A percentile compares a stretch with the other conserved stretches of the same genome.
These are phyloP conservation scores for Capsicum pubescens DNA, from an alignment of 257 asterid species.

Conservation along the genomic window DNA sequence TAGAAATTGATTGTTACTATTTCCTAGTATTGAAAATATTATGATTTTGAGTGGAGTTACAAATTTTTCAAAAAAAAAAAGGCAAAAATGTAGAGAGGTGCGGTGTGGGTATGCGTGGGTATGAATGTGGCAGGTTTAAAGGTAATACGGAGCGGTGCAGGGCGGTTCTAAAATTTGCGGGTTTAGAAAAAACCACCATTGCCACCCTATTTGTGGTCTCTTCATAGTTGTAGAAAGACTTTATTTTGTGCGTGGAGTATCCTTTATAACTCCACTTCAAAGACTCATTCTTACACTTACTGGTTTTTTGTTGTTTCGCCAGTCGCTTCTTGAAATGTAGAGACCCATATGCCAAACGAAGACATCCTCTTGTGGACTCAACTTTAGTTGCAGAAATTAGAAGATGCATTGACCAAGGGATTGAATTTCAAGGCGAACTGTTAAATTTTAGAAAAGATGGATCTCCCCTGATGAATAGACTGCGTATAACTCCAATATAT, in stretches of 20 bases:
- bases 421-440: slow-evolving; percentile 60
- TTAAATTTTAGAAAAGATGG: slow-evolving; percentile 63
- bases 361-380: slow-evolving; percentile 58
- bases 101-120: no score
- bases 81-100: no score
- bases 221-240: not conserved
- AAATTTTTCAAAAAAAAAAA: no score
- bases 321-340: slow-evolving; percentile 64
- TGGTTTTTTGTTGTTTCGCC: slow-evolving; percentile 31
- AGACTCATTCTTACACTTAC: not conserved
- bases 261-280: not conserved
- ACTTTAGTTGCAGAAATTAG: slow-evolving; percentile 52
- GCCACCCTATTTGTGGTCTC: not conserved
- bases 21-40: no score
- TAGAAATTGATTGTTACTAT: no score
- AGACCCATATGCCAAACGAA: slow-evolving; percentile 61
- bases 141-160: no score
- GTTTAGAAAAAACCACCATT: no score
- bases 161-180: no score
- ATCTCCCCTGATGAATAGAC: slow-evolving; percentile 57
- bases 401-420: slow-evolving; percentile 55
- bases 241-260: not conserved
- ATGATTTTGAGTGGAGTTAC: no score
- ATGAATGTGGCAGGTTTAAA: no score
- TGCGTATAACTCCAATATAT: slow-evolving; percentile 56